Percentiles rank a stretch among this genome's conserved stretches.
phyloP scores from a whole-genome alignment of 345 rosid genomes.

The Eucalyptus cloeziana region DNA sequence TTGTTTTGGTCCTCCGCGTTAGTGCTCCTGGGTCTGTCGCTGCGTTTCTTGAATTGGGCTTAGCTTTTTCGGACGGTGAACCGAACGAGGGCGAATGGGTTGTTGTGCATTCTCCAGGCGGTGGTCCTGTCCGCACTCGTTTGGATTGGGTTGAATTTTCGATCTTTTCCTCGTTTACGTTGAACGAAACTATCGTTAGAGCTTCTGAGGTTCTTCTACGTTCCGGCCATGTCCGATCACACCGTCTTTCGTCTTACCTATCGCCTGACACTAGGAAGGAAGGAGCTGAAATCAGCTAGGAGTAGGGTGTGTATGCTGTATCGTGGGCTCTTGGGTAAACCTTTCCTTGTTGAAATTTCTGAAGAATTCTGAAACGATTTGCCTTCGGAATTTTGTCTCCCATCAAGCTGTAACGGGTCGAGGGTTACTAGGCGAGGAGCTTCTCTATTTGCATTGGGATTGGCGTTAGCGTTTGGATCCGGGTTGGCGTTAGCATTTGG shows the following conservation, averaged over 20 bases:
- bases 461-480: not conserved
- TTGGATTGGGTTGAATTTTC: not conserved
- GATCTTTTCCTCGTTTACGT: not conserved
- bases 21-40: not conserved
- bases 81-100: not conserved
- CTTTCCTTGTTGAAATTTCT: not conserved
- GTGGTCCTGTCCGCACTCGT: not conserved
- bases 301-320: not conserved
- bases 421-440: not conserved
- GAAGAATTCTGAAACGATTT: not conserved
- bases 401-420: not conserved
- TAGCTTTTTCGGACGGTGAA: not conserved
- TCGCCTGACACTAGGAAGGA: not conserved
- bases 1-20: not conserved
- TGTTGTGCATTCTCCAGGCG: not conserved
- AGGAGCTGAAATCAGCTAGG: not conserved
- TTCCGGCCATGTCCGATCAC: not conserved
- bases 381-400: not conserved
- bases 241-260: not conserved
- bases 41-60: not conserved
- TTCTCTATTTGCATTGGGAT: not conserved
- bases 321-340: not conserved
- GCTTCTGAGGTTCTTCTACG: not conserved
- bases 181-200: not conserved
- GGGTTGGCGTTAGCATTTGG: not conserved